Base-by-base conservation (phyloP, 176 grass and related monocot species). In the Eleusine indica region DNA sequence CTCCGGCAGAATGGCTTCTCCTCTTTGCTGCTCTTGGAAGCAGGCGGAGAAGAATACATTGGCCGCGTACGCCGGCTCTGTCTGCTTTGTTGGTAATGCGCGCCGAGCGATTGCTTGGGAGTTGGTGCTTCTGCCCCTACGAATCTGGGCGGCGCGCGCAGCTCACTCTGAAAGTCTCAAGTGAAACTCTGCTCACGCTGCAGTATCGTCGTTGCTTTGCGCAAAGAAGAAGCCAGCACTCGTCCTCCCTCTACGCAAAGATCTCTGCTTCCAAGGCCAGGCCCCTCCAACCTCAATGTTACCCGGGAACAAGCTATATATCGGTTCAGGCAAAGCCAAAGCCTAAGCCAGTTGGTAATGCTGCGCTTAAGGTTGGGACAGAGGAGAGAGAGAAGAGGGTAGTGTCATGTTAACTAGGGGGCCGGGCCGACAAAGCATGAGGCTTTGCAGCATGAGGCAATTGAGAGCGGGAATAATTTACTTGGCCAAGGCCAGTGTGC, bases 401-500 rank as follows among this genome's bases (percentile, higher is more conserved):
- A 11, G 12, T 32, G 62, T 15, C 62, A 5, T 32, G 29, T 30
- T 85, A 62, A n/a, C 68, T 82, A 66, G 61, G 71, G 82, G 81
- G 7, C 54, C 18, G 44, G 78, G 47, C 84, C 90, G 92, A 94
- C 92, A 94, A 90, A 94, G 92, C 89, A 92, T 94, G 92, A 91
- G 79, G 88, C 89, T 87, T 91, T 85, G 83, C 88, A 91, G 86
- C 89, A 89, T 94, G 87, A 94, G 63, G 90, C 88, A 94, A 90
- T 92, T 80, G 90, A 89, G 89, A 71, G 66, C 8, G 19, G 37
- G 56, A 68, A 82, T 79, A 83, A 86, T 86, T 93, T 91, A 88
- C 64, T 74, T 22, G 68, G 41, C 37, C 73, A 76, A 76, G 61
- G 39, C 8, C 6, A 8, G 46, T 8, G 14, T 21, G 70, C 17